These are phyloP conservation scores for Diospyros lotus DNA, from an alignment of 148 eudicot genomes.

Conservation along the genomic window DNA sequence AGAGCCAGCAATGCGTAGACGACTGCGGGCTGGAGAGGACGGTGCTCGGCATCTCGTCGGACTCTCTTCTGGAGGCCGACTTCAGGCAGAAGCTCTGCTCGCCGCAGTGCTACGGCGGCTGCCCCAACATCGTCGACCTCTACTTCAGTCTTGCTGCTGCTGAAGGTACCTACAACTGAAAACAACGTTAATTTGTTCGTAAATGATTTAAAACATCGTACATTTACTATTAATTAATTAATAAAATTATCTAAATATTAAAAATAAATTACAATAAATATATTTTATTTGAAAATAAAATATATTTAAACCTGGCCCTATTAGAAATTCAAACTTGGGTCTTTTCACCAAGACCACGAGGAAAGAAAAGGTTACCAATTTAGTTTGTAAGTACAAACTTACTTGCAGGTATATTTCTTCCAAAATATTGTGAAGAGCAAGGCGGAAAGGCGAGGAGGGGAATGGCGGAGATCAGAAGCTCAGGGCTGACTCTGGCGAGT, in stretches of 20 bases:
- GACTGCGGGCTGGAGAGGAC: constrained; percentile 59
- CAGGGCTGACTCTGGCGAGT: constrained; percentile 35
- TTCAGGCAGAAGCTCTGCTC: constrained; percentile 66
- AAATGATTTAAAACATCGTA: too few relatives aligned
- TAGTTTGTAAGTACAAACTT: too few relatives aligned
- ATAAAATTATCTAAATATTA: too few relatives aligned
- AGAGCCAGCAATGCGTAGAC: constrained; percentile 43
- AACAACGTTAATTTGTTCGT: too few relatives aligned
- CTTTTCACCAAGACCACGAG: too few relatives aligned
- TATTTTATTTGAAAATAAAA: too few relatives aligned
- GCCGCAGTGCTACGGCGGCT: constrained; percentile 40
- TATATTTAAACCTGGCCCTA: too few relatives aligned
- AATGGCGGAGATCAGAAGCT: constrained; percentile 53
- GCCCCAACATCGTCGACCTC: constrained; percentile 71
- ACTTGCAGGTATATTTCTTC: constrained; percentile 57
- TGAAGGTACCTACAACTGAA: constrained; percentile 42
- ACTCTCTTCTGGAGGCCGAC: constrained; percentile 54
- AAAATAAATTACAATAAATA: too few relatives aligned
- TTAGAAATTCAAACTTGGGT: too few relatives aligned
- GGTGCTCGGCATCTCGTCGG: constrained; percentile 65
- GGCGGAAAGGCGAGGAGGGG: constrained; percentile 36
- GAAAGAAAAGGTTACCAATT: too few relatives aligned
- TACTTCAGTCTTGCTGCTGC: constrained; percentile 76
- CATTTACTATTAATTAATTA: too few relatives aligned
- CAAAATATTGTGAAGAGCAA: constrained; percentile 45